Evolutionary conservation across 2,329 filamentous ascomycete genomes (phyloP), one percentile per base, ranked within the genome.

Genomic region (Aspergillus japonicus): DNA sequence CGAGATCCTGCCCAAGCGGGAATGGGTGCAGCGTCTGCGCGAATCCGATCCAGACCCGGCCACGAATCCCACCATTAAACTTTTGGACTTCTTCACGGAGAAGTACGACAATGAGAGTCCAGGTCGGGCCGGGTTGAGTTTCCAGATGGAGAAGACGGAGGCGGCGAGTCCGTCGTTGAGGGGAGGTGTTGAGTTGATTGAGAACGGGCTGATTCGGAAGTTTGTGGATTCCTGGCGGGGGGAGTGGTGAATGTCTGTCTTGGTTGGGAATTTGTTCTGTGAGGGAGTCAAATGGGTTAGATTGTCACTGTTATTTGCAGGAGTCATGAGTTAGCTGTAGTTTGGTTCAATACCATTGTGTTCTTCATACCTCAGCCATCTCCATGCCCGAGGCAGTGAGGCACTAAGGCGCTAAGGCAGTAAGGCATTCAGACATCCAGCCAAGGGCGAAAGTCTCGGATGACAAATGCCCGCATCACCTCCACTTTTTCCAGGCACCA

Each of bases 31-130:
- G 24, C 66, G 66, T 35, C 58, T 77, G 11, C 73, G 78, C 1
- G 73, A 71, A 1, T 79, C 78, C 4, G 79, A 84, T 47, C 76
- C 75, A 11, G 81, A 86, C 66, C 78, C 81, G 0, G 60, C 75
- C 29, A 73, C 66, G 29, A 85, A 85, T 61, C 82, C 83, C 2
- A 78, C 81, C 1, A 76, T 83, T 63, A 84, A 84, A 68, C 72
- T 85, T 0, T 59, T 84, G 2, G 82, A 83, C 50, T 85, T 82
- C 70, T 85, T 84, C 63, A 67, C 72, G 8, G 73, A 73, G 0
- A 85, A 84, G 63, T 85, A 85, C 60, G 78, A 57, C 4, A 59
- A 61, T 14, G 59, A 57, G 6, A 23, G 47, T 4, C 14, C 24
- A 1, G 44, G 54, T 16, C 50, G 47, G 4, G n/a, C 49, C 11